These are phyloP conservation scores for Thymus quinquecostatus DNA, from an alignment of 257 asterid species.

Conservation along the genomic window DNA sequence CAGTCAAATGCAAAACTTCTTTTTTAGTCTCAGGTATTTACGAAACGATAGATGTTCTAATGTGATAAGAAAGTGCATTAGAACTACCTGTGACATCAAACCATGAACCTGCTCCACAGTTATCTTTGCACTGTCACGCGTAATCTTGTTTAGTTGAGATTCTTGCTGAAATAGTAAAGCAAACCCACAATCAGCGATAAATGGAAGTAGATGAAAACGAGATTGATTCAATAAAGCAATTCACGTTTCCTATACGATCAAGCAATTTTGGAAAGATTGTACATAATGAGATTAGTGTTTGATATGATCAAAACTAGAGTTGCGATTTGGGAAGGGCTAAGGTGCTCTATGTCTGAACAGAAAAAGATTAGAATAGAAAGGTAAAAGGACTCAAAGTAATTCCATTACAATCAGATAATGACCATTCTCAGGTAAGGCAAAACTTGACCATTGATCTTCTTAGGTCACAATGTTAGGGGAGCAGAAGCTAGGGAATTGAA, in stretches of 20 bases:
- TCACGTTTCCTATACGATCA: not conserved
- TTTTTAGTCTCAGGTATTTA: not conserved
- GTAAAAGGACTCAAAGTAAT: not conserved
- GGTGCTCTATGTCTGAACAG: not conserved
- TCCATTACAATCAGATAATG: not conserved
- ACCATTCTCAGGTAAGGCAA: not conserved
- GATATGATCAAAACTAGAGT: not conserved
- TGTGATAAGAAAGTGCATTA: not conserved
- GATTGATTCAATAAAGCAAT: not conserved
- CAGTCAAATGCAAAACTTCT: not conserved
- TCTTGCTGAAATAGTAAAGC: slow-evolving; percentile 64
- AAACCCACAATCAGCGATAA: not conserved
- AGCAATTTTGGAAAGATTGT: not conserved
- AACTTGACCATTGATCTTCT: not conserved
- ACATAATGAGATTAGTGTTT: not conserved
- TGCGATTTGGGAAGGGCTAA: not conserved
- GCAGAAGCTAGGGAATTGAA: not conserved
- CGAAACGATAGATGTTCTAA: not conserved
- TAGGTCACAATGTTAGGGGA: not conserved
- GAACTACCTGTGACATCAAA: slow-evolving; percentile 91
- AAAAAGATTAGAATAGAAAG: not conserved
- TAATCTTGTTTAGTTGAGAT: slow-evolving; percentile 87
- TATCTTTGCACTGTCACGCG: slow-evolving; percentile 92
- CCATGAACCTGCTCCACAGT: slow-evolving; percentile 99
- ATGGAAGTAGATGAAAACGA: not conserved